Base-by-base conservation (phyloP, 1,139 yeast species). In the Geotrichum reessii region DNA sequence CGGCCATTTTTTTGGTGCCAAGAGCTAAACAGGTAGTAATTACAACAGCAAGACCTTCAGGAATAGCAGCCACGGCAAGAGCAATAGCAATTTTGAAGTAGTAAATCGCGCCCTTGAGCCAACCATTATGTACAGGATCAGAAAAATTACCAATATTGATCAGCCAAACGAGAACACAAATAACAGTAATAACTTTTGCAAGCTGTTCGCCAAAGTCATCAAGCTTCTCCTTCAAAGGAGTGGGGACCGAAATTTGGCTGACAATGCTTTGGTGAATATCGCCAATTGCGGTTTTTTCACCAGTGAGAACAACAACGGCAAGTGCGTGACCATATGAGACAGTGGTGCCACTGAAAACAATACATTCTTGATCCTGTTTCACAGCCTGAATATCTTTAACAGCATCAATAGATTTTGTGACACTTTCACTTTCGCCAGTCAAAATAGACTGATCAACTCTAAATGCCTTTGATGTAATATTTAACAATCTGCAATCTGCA, bases 1-100 rank as follows among this genome's bases (percentile, higher is more conserved):
- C 68, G 12, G 80, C 81, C 82, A 78, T 78, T 31, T 76, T 78
- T 58, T 76, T 78, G 14, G 82, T 79, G 11, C 82, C 82, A 12
- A 78, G 76, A 1, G 82, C 81, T 74, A 78, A 75, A 25, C 81
- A 78, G 48, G 80, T 78, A 53, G 82, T 78, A 61, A 78, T 76
- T 21, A 78, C 81, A 17, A 78, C 81, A 56, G 80, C 78, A 61
- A 78, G 73, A 12, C 81, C 79, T 24, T 79, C 78, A 2, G 82
- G 82, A 58, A 78, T 78, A 74, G 80, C 80, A 14, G 81, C 79
- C 54, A 78, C 77, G 0, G 82, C 82, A 42, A 78, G 77, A 63
- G 81, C 79, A 59, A 78, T 77, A 42, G 82, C 81, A 60, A 78
- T 78, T 58, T 78, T 78, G 58, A 81, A 80, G 57, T 78, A 80